Evolutionary conservation across 2,329 filamentous ascomycete genomes (phyloP), one percentile per base, ranked within the genome.

Genomic region (Cercospora sp.): DNA sequence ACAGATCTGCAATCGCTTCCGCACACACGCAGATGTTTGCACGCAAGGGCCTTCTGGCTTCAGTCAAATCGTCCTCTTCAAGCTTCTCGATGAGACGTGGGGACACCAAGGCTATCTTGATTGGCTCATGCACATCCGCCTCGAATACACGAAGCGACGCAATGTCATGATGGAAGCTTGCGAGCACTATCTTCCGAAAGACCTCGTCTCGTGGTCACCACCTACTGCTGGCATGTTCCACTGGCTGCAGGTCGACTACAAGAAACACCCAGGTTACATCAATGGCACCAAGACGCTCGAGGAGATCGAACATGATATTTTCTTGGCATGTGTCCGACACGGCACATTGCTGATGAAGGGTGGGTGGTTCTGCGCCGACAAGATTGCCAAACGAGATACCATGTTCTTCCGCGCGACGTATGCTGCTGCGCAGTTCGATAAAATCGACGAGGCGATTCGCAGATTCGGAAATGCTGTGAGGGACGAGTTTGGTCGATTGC

Each of bases 181-280:
- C 77, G 92, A 95, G 79, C 86, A 88, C 71, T 87, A 90, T 73
- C 81, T 97, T 20, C 93, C 94, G 0, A 81, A 78, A 26, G 89
- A 91, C 23, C 84, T 97, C 36, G 90, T 93, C 18, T 88, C 84
- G 78, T 98, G 94, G 93, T 86, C 83, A 28, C 87, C 91, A 0
- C 94, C 94, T 0, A 86, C 86, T 66, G 92, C 94, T 0, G 94
- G 94, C 78, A 99, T 99, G 95, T 99, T 99, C 86, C 85, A 92
- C 77, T 95, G 92, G 92, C 81, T 95, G 67, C 84, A 86, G 63
- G 82, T 95, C 18, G 86, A 92, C 73, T 87, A 88, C 75, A 83
- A 81, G 20, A 84, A 86, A 69, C 91, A 94, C 74, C 91, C 91
- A 0, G 80, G 86, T 12, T 84, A 84, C 40, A 78, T 78, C 1